Conservation (phyloP, 2,329 filamentous ascomycete genomes). For the Botrytis paeoniae region DNA sequence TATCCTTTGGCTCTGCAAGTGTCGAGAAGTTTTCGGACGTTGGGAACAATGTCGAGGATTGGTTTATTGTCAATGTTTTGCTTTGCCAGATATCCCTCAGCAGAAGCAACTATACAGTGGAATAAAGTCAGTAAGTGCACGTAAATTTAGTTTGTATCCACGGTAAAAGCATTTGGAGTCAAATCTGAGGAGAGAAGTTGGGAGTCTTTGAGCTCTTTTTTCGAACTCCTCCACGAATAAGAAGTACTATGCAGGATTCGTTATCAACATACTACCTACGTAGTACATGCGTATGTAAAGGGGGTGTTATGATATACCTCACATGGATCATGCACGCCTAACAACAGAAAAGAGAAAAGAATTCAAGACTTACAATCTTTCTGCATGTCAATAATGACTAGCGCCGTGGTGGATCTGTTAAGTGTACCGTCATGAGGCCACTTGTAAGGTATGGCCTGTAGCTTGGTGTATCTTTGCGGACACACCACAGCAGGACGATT, state of each 20-base stretch:
- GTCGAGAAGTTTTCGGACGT: slow-evolving; percentile 42
- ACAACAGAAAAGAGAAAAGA: not conserved
- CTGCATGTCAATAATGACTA: slow-evolving; percentile 56
- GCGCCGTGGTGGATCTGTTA: slow-evolving; percentile 44
- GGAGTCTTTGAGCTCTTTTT: not conserved
- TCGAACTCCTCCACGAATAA: not conserved
- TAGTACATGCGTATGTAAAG: not conserved
- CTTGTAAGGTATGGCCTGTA: slow-evolving; percentile 38
- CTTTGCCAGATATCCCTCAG: slow-evolving; percentile 43
- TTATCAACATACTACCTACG: not conserved
- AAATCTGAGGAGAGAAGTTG: too few relatives aligned
- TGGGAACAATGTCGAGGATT: slow-evolving; percentile 45
- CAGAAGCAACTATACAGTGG: slow-evolving; percentile 10
- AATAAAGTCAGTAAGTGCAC: not conserved
- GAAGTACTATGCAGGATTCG: not conserved
- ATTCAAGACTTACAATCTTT: slow-evolving; percentile 44
- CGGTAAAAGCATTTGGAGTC: not conserved
- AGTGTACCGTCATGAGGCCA: slow-evolving; percentile 44
- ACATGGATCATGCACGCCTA: not conserved
- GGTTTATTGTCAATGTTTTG: slow-evolving; percentile 45
- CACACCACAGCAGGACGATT: not conserved
- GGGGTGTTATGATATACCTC: too few relatives aligned
- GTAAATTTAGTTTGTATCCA: not conserved
- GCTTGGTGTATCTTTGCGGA: slow-evolving; percentile 16
- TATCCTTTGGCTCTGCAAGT: slow-evolving; percentile 43